Evolutionary conservation across 2,329 filamentous ascomycete genomes (phyloP).

Genomic region (Cercospora zeina): DNA sequence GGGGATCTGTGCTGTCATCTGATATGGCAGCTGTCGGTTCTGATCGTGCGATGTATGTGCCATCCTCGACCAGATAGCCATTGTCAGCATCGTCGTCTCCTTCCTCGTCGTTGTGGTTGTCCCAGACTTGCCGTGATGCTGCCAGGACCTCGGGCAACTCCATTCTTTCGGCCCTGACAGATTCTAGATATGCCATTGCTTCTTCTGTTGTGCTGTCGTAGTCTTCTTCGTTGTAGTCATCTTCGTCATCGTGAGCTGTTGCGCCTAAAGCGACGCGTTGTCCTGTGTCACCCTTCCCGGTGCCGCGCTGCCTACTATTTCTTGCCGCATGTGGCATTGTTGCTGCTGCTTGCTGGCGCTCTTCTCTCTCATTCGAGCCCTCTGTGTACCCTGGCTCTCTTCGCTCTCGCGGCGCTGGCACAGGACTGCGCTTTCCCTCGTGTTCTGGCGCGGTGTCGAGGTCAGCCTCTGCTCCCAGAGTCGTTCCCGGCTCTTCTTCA

Average conservation of each 20-base stretch:
- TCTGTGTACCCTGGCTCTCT: neutral
- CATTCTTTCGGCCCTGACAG: slow-evolving; percentile 36
- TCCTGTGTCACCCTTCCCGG: slow-evolving; percentile 22
- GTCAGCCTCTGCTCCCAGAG: slow-evolving; percentile 5
- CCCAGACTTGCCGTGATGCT: slow-evolving; percentile 24
- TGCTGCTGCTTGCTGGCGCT: neutral
- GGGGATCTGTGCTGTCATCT: slow-evolving; percentile 47
- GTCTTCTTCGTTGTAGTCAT: slow-evolving; percentile 29
- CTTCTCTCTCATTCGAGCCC: neutral
- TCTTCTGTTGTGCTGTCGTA: slow-evolving; percentile 35
- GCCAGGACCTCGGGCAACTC: slow-evolving; percentile 33
- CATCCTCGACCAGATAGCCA: slow-evolving; percentile 70
- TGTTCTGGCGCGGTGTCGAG: neutral
- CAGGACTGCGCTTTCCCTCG: slow-evolving; percentile 3
- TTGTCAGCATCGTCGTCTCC: slow-evolving; percentile 40
- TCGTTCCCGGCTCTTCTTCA: slow-evolving; percentile 19
- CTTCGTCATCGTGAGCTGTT: slow-evolving; percentile 30
- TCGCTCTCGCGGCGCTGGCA: neutral
- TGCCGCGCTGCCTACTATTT: neutral
- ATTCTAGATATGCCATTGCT: slow-evolving; percentile 40
- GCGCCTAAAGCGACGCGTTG: slow-evolving; percentile 34
- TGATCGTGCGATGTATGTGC: slow-evolving; percentile 70
- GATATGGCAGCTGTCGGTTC: slow-evolving; percentile 40
- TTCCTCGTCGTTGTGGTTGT: slow-evolving; percentile 7
- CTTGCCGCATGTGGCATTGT: neutral